Base-by-base conservation (phyloP, 2,329 filamentous ascomycete genomes). In the Septoria petroselini region DNA sequence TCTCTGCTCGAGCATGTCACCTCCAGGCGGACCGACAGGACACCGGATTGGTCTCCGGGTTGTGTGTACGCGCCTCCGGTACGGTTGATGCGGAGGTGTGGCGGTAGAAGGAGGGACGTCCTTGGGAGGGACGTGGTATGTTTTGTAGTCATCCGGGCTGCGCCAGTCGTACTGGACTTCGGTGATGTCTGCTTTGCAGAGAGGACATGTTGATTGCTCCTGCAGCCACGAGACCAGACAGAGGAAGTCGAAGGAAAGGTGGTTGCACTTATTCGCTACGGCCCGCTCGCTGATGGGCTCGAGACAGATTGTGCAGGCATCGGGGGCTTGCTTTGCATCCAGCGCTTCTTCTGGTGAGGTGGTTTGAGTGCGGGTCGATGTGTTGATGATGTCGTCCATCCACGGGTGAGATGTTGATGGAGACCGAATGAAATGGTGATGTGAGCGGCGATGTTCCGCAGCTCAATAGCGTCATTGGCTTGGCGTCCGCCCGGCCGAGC, bases 221-320 rank as follows among this genome's bases (percentile, higher is more conserved):
- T 89, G 78, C 4, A 95, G 74, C 91, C 91, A 96, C 69, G 79
- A 90, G 17, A 84, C 71, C 4, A 95, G 78, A 68, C 91, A 97
- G 9, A 88, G 68, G 64, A 90, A 94, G 73, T 96, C 90, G 66
- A 94, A 95, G 59, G 83, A 82, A 50, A 75, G 71, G 72, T 97
- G 91, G 34, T 80, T 78, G 73, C 91, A 97, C 6, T 91, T 90
- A 15, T 78, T 72, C 6, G 87, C 81, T 42, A 84, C 75, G 55
- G 86, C 89, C 44, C 80, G 72, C 61, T 93, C 87, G 7, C 82
- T 81, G 62, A 95, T 76, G 45, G 72, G 65, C 49, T 91, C 86
- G 53, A 96, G 82, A 68, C 91, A 97, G 68, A 97, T 93, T 56
- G 94, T 88, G 68, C 91, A 96, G 63, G 78, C 81, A 55, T 78